Conservation (phyloP, 306 rosid species). For the Medicago ruthenica region DNA sequence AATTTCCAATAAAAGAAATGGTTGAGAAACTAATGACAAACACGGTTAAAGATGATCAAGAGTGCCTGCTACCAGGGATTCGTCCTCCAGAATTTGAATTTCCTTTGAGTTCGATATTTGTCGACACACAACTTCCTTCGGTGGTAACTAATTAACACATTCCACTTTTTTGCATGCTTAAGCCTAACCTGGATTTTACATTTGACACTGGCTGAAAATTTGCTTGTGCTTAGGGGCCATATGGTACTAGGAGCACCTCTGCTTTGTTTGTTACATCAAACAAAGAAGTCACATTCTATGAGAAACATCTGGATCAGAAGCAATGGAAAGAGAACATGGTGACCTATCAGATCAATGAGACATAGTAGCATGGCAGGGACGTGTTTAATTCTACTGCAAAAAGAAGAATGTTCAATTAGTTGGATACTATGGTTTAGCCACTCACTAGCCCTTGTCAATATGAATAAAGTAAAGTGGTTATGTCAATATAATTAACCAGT, state of each 20-base stretch:
- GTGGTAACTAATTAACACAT: slow-evolving; percentile 51
- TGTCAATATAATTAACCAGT: neutral
- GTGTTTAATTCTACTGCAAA: slow-evolving; percentile 2
- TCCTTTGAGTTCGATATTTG: slow-evolving; percentile 68
- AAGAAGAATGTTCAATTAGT: neutral
- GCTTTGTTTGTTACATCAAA: slow-evolving; percentile 61
- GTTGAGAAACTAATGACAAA: slow-evolving; percentile 69
- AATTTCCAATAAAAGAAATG: slow-evolving; percentile 64
- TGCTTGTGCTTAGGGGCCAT: slow-evolving; percentile 57
- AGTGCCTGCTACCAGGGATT: slow-evolving; percentile 61
- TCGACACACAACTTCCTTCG: slow-evolving; percentile 45
- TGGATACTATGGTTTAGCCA: neutral
- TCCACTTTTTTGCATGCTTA: neutral
- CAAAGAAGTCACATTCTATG: slow-evolving; percentile 66
- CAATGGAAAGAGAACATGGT: slow-evolving; percentile 64
- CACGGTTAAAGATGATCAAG: slow-evolving; percentile 61
- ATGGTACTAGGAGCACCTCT: slow-evolving; percentile 88
- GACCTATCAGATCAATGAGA: slow-evolving; percentile 49
- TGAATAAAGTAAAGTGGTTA: neutral
- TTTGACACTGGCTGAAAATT: slow-evolving; percentile 18
- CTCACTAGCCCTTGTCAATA: neutral
- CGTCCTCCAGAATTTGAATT: slow-evolving; percentile 58
- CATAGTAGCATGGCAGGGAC: slow-evolving; percentile 33
- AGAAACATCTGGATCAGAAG: slow-evolving; percentile 58
- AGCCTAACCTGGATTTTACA: slow-evolving; percentile 22